Base-by-base conservation (phyloP, 2,329 filamentous ascomycete genomes). In the Polychaeton citri region DNA sequence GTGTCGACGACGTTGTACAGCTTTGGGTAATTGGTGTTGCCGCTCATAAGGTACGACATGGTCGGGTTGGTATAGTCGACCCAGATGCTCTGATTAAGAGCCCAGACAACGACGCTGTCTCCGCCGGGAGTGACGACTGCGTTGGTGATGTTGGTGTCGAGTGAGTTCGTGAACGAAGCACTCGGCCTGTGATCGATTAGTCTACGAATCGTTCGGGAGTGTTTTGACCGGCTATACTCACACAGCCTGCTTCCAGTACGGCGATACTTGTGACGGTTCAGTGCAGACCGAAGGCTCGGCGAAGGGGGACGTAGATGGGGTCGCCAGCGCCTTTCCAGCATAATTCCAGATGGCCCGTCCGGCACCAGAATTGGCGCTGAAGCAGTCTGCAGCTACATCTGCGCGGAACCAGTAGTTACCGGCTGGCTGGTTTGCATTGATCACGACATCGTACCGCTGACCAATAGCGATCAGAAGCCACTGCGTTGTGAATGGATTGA, bases 21-120 rank as follows among this genome's bases (percentile, higher is more conserved):
- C 2, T 34, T 36, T 1, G 61, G 57, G 39, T 62, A 67, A 47
- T 41, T 58, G 20, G 55, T 58, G 48, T 65, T 63, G 21, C 50
- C 47, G 15, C 59, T 50, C 5, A 63, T 52, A n/a, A 65, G 50
- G 15, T 65, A 66, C 37, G 63, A 47, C 6, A 69, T 44, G 0
- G 62, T 65, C 1, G 66, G 66, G 9, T 60, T 51, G 21, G 56
- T 49, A 62, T 62, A 66, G 21, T 54, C 45, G 17, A 65, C 54
- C 38, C 60, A 52, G 42, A 66, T 63, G 32, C 57, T 55, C 26
- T 59, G 49, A 42, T 62, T 60, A 37, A 65, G 39, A 8, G 47
- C 53, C 56, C 59, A 61, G 32, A 59, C 45, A 12, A 58, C 13
- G 28, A 64, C 48, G 38, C 55, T 57, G 39, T 61, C 47, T 8